Percentiles rank a stretch among this genome's conserved stretches.
Conservation (phyloP, 768 basidiomycete species). For the Boletus rubropictus region DNA sequence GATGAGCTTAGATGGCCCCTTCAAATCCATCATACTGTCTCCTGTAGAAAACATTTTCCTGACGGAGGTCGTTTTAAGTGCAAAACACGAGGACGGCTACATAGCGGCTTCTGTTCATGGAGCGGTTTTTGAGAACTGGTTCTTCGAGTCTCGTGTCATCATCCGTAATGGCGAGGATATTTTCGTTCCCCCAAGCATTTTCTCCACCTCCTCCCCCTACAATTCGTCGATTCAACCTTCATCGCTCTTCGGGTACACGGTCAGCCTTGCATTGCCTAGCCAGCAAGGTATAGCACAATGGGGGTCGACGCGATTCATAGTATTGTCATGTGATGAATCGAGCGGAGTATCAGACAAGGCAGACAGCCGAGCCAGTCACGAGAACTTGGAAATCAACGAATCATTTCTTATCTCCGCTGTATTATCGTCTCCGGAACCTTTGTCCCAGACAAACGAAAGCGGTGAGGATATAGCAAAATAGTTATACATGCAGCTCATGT, state of each 20-base stretch:
- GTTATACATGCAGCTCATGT: background rate
- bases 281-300: conserved; percentile 57
- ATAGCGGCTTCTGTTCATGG: conserved; percentile 33
- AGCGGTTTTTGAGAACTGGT: conserved; percentile 38
- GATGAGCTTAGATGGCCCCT: background rate
- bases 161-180: conserved; percentile 48
- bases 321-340: conserved; percentile 33
- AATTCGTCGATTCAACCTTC: conserved; percentile 5
- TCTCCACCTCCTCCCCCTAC: conserved; percentile 21
- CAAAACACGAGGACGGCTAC: conserved; percentile 47
- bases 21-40: conserved; percentile 18
- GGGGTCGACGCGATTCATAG: conserved; percentile 48
- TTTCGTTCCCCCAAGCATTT: conserved; percentile 20
- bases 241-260: conserved; percentile 35
- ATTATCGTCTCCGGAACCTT: conserved; percentile 21
- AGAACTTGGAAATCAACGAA: conserved; percentile 65
- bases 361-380: conserved; percentile 21
- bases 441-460: conserved; percentile 3
- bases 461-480: conserved; percentile 2
- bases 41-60: conserved; percentile 32
- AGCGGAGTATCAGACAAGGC: conserved; percentile 1
- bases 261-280: conserved; percentile 65
- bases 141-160: conserved; percentile 39
- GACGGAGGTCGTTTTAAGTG: conserved; percentile 48
- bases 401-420: conserved; percentile 58